Evolutionary conservation across 805 yeast genomes (phyloP).

Genomic region (Candida sithepensis): DNA sequence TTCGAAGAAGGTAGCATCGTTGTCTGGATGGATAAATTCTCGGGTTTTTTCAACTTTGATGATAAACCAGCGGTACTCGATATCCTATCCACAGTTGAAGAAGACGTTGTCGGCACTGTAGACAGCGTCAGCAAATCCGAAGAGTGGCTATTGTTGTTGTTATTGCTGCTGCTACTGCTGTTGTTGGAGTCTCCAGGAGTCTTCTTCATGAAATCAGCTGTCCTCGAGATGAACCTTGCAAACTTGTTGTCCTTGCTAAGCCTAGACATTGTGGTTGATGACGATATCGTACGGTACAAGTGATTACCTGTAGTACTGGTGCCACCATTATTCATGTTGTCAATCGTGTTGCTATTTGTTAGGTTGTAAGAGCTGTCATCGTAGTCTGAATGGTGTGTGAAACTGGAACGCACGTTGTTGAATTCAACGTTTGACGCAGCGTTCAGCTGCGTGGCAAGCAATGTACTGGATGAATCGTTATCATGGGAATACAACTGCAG

Average conservation of each 20-base stretch:
- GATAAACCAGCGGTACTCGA: conserved; percentile 8
- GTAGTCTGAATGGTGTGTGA: conserved; percentile 3
- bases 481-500: conserved; percentile 5
- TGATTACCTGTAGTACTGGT: no score
- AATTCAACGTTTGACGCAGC: conserved; percentile 32
- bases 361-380: conserved; percentile 1
- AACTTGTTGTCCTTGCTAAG: conserved; percentile 22
- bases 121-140: neutral
- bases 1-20: conserved; percentile 20
- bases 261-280: conserved; percentile 21
- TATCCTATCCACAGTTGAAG: conserved; percentile 9
- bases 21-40: conserved; percentile 27
- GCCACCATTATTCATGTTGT: no score
- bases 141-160: neutral
- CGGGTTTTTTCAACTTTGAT: conserved; percentile 25
- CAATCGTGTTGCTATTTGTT: conserved; percentile 2
- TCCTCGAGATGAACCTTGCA: conserved; percentile 18
- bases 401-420: conserved; percentile 26
- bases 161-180: neutral
- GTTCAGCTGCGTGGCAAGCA: conserved; percentile 18
- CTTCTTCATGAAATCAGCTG: conserved; percentile 22
- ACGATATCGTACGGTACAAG: conserved; percentile 18
- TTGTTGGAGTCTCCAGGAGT: conserved; percentile 10
- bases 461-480: conserved; percentile 16
- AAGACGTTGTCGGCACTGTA: neutral